A percentile compares a stretch with the other conserved stretches of the same genome.
Evolutionary conservation across 495 filamentous ascomycete genomes (phyloP).

Genomic region (Penicillium crystallinum): DNA sequence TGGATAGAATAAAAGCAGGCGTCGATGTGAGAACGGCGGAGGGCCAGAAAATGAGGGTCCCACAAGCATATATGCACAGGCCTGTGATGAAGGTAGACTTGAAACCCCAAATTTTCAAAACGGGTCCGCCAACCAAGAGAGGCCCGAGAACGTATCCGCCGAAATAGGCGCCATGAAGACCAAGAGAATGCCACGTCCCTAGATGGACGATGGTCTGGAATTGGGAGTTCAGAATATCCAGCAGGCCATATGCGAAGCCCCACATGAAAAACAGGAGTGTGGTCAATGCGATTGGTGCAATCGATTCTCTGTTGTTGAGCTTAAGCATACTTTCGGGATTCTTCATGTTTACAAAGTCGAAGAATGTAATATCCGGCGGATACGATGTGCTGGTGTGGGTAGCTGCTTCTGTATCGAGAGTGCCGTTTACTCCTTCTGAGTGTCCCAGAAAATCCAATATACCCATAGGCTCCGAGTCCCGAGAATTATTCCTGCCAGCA

Average conservation of each 20-base stretch:
- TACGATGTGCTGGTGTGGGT: conserved; percentile 31
- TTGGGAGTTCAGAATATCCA: conserved; percentile 66
- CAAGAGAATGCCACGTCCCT: conserved; percentile 45
- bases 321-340: conserved; percentile 72
- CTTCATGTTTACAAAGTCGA: conserved; percentile 82
- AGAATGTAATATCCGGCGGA: conserved; percentile 46
- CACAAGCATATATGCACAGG: conserved; percentile 58
- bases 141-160: conserved; percentile 57
- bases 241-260: conserved; percentile 81
- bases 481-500: conserved; percentile 6
- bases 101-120: conserved; percentile 61
- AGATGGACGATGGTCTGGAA: conserved; percentile 48
- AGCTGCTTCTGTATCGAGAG: conserved; percentile 28
- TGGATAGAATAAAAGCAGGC: conserved; percentile 58
- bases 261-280: conserved; percentile 80
- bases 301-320: conserved; percentile 51
- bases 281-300: conserved; percentile 54
- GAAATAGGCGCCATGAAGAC: conserved; percentile 61
- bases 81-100: conserved; percentile 62
- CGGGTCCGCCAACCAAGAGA: conserved; percentile 50
- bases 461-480: conserved; percentile 16
- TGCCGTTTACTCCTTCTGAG: conserved; percentile 17
- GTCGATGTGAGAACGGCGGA: conserved; percentile 64
- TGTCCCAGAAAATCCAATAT: conserved; percentile 35
- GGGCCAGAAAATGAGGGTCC: conserved; percentile 68